Conservation (phyloP, 1,139 yeast species). For the Debaryomycetaceae sp. region DNA sequence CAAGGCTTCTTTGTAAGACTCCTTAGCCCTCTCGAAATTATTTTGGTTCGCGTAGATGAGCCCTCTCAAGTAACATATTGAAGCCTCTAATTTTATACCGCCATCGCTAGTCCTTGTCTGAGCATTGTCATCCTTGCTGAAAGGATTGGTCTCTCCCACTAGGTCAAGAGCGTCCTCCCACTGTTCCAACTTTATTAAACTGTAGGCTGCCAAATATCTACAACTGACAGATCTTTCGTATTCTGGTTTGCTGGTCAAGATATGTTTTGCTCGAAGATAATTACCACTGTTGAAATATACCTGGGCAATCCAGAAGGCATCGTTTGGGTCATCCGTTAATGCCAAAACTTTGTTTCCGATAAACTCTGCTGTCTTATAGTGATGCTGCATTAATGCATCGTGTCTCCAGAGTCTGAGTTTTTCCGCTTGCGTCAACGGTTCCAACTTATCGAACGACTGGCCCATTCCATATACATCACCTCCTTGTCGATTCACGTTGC, state of each 20-base stretch:
- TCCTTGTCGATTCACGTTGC: slow-evolving; percentile 9
- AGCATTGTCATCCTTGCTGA: slow-evolving; percentile 37
- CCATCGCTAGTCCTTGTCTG: slow-evolving; percentile 55
- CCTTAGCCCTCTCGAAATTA: slow-evolving; percentile 83
- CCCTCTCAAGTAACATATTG: slow-evolving; percentile 85
- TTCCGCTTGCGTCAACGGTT: slow-evolving; percentile 76
- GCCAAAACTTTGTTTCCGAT: slow-evolving; percentile 86
- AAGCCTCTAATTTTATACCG: slow-evolving; percentile 80
- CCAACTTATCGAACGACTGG: slow-evolving; percentile 9
- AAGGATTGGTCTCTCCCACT: slow-evolving; percentile 82
- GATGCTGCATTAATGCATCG: slow-evolving; percentile 91
- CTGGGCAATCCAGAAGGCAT: slow-evolving; percentile 96
- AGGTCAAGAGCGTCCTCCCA: slow-evolving; percentile 90
- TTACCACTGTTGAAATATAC: slow-evolving; percentile 74
- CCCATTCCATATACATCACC: slow-evolving; percentile 12
- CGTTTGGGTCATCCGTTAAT: slow-evolving; percentile 80
- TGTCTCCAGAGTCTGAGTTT: slow-evolving; percentile 88
- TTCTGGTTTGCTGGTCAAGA: slow-evolving; percentile 43
- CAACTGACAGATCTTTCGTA: slow-evolving; percentile 60
- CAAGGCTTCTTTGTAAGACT: slow-evolving; percentile 84
- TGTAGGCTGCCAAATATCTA: slow-evolving; percentile 75
- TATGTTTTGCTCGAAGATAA: slow-evolving; percentile 72
- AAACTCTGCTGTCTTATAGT: slow-evolving; percentile 83
- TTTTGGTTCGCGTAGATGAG: slow-evolving; percentile 78
- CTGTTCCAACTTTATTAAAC: slow-evolving; percentile 66